Evolutionary conservation across 2,329 filamentous ascomycete species (phyloP), one percentile per base, ranked within the genome.

Genomic region (Leptographium radiaticola): DNA sequence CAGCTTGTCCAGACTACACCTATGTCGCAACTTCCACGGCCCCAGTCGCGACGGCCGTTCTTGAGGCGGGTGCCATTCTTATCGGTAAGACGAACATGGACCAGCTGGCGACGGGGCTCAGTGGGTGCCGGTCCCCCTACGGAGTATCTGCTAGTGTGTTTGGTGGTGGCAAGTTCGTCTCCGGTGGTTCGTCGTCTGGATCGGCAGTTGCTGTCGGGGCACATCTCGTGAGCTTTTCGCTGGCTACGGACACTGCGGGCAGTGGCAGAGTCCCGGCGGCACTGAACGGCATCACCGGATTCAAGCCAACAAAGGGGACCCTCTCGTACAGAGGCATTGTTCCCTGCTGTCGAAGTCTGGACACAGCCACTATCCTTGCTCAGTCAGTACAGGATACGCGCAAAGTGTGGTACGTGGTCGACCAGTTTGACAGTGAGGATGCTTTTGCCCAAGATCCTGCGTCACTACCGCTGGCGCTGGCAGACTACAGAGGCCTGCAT

Each of bases 71-170:
- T 6, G 79, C 71, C 2, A 62, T 82, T 4, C 74, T 76, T 54
- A 68, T 82, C 45, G 79, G 79, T 34, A 83, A 82, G 61, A 70
- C 70, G 13, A 77, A 76, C 59, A 70, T 83, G 53, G 80, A 84
- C 61, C 79, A 83, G 62, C 69, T 83, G 5, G 80, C 79, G 3
- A 83, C 79, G 0, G 80, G 80, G 0, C 68, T 83, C 3, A 76
- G 74, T 13, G 80, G 58, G 1, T 53, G 79, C 16, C 77, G 75
- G 48, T 53, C 51, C 4, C 42, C 51, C n/a, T 53, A 53, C 16
- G 51, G 51, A 72, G 79, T 31, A 6, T 80, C 76, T 2, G 76
- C 79, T 0, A 81, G 76, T 57, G 80, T 42, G 2, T 42, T 43
- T 11, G 50, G 50, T 1, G 5, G 16, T 1, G 13, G 79, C 1